Evolutionary conservation across 305 asterid species (phyloP).

Genomic region (Coffea humblotiana): DNA sequence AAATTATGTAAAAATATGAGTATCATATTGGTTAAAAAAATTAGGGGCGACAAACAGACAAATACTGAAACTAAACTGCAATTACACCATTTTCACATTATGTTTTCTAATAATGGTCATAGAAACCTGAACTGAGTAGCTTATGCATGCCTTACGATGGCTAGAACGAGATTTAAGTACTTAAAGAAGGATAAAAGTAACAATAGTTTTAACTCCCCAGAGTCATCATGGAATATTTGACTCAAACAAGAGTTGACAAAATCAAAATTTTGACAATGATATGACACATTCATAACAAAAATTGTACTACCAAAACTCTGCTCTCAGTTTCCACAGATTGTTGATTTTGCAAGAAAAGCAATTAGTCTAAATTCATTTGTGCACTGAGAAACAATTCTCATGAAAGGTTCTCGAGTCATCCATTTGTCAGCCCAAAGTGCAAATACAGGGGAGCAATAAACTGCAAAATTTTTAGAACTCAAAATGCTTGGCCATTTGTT

Average conservation of each 20-base stretch:
- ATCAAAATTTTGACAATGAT: neutral
- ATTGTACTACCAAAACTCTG: neutral
- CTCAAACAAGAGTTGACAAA: slow-evolving; percentile 2
- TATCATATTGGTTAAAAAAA: neutral
- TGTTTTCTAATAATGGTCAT: neutral
- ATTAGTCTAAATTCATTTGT: neutral
- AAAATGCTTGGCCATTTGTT: neutral
- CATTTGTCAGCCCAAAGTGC: neutral
- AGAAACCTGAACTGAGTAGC: neutral
- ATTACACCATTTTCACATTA: neutral
- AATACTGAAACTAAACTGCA: neutral
- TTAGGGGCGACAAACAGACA: neutral
- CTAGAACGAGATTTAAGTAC: neutral
- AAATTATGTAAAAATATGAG: neutral
- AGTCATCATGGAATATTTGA: neutral
- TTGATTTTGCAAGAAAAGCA: neutral
- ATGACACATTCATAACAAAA: neutral
- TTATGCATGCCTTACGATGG: neutral
- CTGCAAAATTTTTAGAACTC: neutral
- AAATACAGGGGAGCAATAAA: neutral
- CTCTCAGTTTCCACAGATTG: neutral
- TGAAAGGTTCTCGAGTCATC: neutral
- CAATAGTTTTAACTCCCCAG: neutral
- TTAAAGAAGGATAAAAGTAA: neutral
- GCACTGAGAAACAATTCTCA: neutral